These are phyloP conservation scores for Ocimum tenuiflorum DNA, from an alignment of 257 asterid species.

Conservation along the genomic window DNA sequence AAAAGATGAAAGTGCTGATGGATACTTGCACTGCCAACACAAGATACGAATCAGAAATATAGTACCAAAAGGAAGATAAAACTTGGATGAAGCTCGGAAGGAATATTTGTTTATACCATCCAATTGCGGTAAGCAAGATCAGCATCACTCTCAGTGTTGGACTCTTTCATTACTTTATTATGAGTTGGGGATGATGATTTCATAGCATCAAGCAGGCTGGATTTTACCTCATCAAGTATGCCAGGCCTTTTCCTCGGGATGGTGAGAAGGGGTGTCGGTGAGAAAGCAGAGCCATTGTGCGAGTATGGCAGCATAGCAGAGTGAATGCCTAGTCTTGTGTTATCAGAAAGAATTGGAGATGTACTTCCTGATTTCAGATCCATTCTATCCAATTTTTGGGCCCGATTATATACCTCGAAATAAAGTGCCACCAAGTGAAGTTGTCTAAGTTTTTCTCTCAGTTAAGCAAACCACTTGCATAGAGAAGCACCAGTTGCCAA, in stretches of 20 bases:
- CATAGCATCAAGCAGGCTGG: conserved; percentile 76
- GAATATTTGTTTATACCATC: conserved; percentile 50
- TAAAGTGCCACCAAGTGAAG: conserved; percentile 7
- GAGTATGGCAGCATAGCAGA: conserved; percentile 63
- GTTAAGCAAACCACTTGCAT: no score
- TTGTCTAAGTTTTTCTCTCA: conserved; percentile 26
- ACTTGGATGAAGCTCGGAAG: not conserved
- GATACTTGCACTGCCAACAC: conserved; percentile 69
- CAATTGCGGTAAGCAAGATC: conserved; percentile 56
- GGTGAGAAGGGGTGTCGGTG: conserved; percentile 51
- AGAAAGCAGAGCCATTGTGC: conserved; percentile 46
- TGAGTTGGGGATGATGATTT: conserved; percentile 92
- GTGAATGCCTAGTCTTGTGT: conserved; percentile 58
- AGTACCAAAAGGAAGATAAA: not conserved
- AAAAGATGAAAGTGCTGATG: conserved; percentile 79
- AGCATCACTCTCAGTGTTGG: conserved; percentile 37
- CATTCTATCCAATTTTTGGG: conserved; percentile 29
- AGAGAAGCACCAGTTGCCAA: not conserved
- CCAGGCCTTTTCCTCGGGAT: conserved; percentile 72
- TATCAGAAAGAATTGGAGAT: conserved; percentile 81
- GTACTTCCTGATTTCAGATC: conserved; percentile 65
- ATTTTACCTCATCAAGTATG: conserved; percentile 62
- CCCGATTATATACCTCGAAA: conserved; percentile 19
- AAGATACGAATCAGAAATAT: not conserved
- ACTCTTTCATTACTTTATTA: conserved; percentile 38